phyloP scores from a whole-genome alignment of 164 flowering plant genomes.

The Sextonia rubra region DNA sequence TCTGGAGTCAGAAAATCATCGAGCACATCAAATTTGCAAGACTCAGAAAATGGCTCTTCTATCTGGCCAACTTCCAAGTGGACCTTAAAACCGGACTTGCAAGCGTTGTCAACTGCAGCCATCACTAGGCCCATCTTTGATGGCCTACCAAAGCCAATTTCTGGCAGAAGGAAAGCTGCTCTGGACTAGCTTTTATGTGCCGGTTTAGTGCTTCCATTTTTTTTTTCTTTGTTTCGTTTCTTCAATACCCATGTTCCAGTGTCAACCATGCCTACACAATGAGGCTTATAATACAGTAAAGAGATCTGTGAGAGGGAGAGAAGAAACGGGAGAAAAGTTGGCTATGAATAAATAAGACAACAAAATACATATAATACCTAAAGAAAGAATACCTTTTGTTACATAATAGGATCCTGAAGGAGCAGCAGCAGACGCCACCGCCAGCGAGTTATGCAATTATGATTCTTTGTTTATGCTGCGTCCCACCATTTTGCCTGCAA shows the following conservation, averaged over 20 bases:
- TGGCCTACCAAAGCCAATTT: slow-evolving; percentile 67
- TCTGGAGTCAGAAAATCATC: slow-evolving; percentile 68
- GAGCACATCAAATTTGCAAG: slow-evolving; percentile 68
- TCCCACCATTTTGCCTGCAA: too few species aligned
- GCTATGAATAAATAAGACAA: too few species aligned
- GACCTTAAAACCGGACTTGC: slow-evolving; percentile 70
- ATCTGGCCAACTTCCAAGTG: slow-evolving; percentile 58
- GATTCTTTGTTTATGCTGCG: too few species aligned
- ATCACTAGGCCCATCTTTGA: slow-evolving; percentile 74
- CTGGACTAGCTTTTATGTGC: slow-evolving; percentile 38
- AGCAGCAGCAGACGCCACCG: too few species aligned
- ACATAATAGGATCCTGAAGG: too few species aligned
- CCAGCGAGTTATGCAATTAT: too few species aligned
- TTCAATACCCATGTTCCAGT: too few species aligned
- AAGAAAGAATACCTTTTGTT: background rate
- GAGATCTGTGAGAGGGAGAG: background rate
- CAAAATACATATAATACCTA: too few species aligned
- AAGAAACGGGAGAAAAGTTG: background rate
- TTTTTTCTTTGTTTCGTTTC: too few species aligned
- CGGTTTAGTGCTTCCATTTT: background rate
- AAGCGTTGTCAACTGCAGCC: slow-evolving; percentile 44
- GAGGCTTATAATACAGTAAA: background rate
- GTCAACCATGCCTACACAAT: background rate
- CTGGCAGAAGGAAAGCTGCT: slow-evolving; percentile 66
- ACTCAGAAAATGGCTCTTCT: slow-evolving; percentile 37